These are phyloP conservation scores for Trichoderma brevicompactum DNA, from an alignment of 2,329 filamentous ascomycete genomes.

Conservation along the genomic window DNA sequence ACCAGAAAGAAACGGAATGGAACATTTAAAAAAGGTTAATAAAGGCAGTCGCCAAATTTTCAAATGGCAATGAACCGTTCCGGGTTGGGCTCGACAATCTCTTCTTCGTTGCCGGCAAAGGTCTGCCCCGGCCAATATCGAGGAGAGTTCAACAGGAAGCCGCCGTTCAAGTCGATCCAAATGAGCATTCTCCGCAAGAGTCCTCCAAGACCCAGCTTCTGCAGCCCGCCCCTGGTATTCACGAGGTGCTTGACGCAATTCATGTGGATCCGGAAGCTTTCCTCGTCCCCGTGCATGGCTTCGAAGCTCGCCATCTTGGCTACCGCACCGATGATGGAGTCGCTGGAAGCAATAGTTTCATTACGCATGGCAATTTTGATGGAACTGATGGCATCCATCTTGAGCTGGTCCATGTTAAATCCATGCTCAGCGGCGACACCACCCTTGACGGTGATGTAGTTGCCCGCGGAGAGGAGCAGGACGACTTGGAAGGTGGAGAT, in stretches of 20 bases:
- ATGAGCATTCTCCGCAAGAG: slow-evolving; percentile 52
- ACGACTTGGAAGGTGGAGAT: slow-evolving; percentile 36
- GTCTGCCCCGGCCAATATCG: slow-evolving; percentile 41
- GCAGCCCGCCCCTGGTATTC: slow-evolving; percentile 49
- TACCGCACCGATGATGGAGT: slow-evolving; percentile 53
- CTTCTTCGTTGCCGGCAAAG: slow-evolving; percentile 33
- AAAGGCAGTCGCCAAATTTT: neutral
- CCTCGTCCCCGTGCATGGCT: slow-evolving; percentile 51
- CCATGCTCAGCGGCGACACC: slow-evolving; percentile 24
- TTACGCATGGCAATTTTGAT: slow-evolving; percentile 48
- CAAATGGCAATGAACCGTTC: slow-evolving; percentile 40
- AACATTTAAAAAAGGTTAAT: neutral
- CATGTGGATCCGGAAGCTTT: slow-evolving; percentile 54
- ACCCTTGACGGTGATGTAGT: slow-evolving; percentile 33
- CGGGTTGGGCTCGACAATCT: slow-evolving; percentile 40
- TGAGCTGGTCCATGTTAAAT: slow-evolving; percentile 47
- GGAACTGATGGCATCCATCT: slow-evolving; percentile 48
- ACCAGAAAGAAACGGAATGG: neutral
- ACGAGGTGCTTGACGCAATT: slow-evolving; percentile 49
- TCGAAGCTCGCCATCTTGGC: slow-evolving; percentile 58
- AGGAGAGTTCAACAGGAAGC: slow-evolving; percentile 42
- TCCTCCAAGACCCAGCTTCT: slow-evolving; percentile 49
- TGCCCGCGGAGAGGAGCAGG: slow-evolving; percentile 39
- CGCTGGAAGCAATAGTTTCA: slow-evolving; percentile 38
- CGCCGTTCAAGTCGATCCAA: slow-evolving; percentile 53